Evolutionary conservation across 73 alveolate species (phyloP).

Genomic region (Paramecium bursaria): DNA sequence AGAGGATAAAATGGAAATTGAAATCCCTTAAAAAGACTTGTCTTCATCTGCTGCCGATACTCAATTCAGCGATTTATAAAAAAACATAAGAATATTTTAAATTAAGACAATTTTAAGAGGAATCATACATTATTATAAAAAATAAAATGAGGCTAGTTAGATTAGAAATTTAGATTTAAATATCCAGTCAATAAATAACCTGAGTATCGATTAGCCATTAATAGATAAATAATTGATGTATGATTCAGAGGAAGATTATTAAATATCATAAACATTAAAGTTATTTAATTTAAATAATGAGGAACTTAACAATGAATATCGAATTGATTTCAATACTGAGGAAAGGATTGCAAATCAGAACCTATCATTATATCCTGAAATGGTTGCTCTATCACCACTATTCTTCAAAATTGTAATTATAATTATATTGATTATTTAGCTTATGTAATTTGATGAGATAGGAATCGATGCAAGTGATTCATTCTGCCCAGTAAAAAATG

Average conservation of each 20-base stretch:
- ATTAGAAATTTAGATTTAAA: not conserved
- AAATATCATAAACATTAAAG: constrained; percentile 4
- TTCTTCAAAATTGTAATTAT: constrained; percentile 20
- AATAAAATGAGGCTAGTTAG: not conserved
- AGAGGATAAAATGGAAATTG: not conserved
- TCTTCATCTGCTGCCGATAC: not conserved
- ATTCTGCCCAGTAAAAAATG: constrained; percentile 15
- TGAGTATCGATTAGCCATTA: too few species aligned
- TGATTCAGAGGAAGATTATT: constrained; percentile 1
- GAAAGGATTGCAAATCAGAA: not conserved
- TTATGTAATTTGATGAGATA: constrained; percentile 27
- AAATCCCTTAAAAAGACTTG: not conserved
- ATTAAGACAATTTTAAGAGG: not conserved
- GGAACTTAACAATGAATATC: constrained; percentile 29
- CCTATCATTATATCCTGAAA: not conserved
- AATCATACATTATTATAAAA: not conserved
- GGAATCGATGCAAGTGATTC: constrained; percentile 51
- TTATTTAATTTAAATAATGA: constrained; percentile 5
- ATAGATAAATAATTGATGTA: not conserved
- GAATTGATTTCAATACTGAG: not conserved
- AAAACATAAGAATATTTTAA: not conserved
- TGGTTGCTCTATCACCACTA: constrained; percentile 43
- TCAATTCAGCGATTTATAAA: not conserved
- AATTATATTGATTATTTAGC: not conserved
- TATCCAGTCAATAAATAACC: too few species aligned